These are phyloP conservation scores for Basidiobolus meristosporus DNA, from an alignment of 371 early-diverging fungal genomes.

Conservation along the genomic window DNA sequence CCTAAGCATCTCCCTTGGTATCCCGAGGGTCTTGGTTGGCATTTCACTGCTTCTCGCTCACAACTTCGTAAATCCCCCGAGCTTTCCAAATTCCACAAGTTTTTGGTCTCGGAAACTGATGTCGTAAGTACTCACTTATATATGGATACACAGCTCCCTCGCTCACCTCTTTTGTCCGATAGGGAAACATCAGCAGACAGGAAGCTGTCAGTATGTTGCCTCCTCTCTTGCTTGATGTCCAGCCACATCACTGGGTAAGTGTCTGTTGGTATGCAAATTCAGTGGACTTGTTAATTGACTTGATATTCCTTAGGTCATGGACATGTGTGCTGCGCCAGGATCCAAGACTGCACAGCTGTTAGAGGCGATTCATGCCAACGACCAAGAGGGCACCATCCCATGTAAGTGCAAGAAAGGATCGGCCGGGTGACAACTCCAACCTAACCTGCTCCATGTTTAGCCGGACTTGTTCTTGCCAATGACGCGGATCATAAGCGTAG, in stretches of 20 bases:
- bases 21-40: conserved; percentile 81
- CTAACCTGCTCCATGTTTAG: conserved; percentile 6
- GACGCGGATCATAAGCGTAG: conserved; percentile 85
- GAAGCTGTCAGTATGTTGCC: conserved; percentile 99
- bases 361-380: conserved; percentile 72
- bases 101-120: conserved; percentile 87
- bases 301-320: conserved; percentile 23
- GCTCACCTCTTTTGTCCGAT: too few relatives aligned
- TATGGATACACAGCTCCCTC: too few relatives aligned
- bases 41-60: conserved; percentile 44
- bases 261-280: not conserved
- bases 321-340: conserved; percentile 88
- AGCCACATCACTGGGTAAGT: conserved; percentile 66
- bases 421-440: not conserved
- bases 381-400: conserved; percentile 31
- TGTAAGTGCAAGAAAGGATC: conserved; percentile 10
- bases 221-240: conserved; percentile 80
- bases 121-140: conserved; percentile 20
- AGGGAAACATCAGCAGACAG: conserved; percentile 92
- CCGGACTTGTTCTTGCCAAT: conserved; percentile 94
- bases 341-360: conserved; percentile 84
- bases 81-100: conserved; percentile 69
- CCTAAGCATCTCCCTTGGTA: conserved; percentile 76
- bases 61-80: conserved; percentile 52
- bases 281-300: not conserved